Percentiles rank a stretch among this genome's conserved stretches.
Evolutionary conservation across 2,329 filamentous ascomycete genomes (phyloP).

Genomic region (Aureobasidium sp.): DNA sequence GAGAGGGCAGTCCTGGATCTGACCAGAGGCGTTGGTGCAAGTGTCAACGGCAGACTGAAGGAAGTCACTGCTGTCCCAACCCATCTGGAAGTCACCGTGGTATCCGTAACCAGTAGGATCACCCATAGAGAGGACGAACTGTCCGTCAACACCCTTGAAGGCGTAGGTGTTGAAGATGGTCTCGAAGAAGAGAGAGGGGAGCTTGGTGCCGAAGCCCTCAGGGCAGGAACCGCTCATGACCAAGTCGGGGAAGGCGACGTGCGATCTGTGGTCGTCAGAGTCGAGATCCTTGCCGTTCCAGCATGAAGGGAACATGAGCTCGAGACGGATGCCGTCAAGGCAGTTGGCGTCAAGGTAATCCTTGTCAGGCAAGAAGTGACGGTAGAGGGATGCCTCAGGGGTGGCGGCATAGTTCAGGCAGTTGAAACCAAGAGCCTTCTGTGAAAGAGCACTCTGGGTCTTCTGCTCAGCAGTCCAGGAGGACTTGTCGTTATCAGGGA

Average conservation of each 20-base stretch:
- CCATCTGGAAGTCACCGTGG: slow-evolving; percentile 71
- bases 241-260: slow-evolving; percentile 70
- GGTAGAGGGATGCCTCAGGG: slow-evolving; percentile 66
- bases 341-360: slow-evolving; percentile 72
- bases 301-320: slow-evolving; percentile 83
- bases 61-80: slow-evolving; percentile 58
- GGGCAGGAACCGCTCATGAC: slow-evolving; percentile 74
- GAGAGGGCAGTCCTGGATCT: slow-evolving; percentile 63
- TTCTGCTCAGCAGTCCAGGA: slow-evolving; percentile 56
- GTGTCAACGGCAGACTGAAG: slow-evolving; percentile 63
- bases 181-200: slow-evolving; percentile 75
- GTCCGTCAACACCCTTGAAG: slow-evolving; percentile 53
- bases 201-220: slow-evolving; percentile 53
- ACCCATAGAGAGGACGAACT: slow-evolving; percentile 70
- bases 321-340: slow-evolving; percentile 68
- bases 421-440: slow-evolving; percentile 90
- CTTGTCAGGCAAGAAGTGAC: slow-evolving; percentile 76
- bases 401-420: slow-evolving; percentile 69
- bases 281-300: slow-evolving; percentile 65
- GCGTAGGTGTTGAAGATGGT: slow-evolving; percentile 69
- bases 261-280: slow-evolving; percentile 45
- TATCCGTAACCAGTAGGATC: slow-evolving; percentile 69
- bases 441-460: slow-evolving; percentile 60
- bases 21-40: slow-evolving; percentile 64
- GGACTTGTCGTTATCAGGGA: slow-evolving; percentile 62